These are phyloP conservation scores for Ambrosia hybrid DNA, from an alignment of 140 eudicot genomes.

Conservation along the genomic window DNA sequence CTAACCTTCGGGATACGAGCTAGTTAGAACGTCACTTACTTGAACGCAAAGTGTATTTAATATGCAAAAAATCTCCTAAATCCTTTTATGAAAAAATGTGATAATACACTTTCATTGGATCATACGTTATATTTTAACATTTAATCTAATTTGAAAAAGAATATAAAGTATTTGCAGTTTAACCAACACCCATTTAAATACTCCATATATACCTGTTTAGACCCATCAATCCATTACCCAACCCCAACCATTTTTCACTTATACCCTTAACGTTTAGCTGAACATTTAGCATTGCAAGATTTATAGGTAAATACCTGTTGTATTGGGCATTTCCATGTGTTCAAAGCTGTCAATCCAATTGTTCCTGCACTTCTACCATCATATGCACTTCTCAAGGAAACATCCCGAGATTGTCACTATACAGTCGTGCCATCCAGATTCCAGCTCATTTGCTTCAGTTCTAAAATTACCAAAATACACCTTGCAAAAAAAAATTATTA, in stretches of 20 bases:
- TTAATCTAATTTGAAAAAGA: background rate
- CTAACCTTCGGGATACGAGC: no score
- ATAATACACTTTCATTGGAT: background rate
- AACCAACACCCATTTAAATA: background rate
- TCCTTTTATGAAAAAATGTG: no score
- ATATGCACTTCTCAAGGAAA: constrained; percentile 86
- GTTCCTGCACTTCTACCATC: constrained; percentile 96
- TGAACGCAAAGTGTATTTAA: no score
- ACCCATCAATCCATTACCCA: constrained; percentile 1
- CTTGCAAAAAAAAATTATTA: background rate
- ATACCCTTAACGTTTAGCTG: background rate
- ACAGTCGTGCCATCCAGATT: constrained; percentile 89
- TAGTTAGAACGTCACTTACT: no score
- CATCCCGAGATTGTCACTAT: constrained; percentile 87
- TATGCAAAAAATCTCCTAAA: background rate
- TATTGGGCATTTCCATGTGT: constrained; percentile 94
- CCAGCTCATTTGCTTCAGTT: constrained; percentile 96
- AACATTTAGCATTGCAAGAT: background rate
- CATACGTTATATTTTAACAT: background rate
- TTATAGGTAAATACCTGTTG: constrained; percentile 63
- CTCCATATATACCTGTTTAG: background rate
- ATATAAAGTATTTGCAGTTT: background rate
- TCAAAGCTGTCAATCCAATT: constrained; percentile 87
- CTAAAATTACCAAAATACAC: constrained; percentile 97
- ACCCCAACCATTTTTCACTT: constrained; percentile 1